Evolutionary conservation across 1,139 yeast genomes (phyloP).

Genomic region (Candida mesenterica): DNA sequence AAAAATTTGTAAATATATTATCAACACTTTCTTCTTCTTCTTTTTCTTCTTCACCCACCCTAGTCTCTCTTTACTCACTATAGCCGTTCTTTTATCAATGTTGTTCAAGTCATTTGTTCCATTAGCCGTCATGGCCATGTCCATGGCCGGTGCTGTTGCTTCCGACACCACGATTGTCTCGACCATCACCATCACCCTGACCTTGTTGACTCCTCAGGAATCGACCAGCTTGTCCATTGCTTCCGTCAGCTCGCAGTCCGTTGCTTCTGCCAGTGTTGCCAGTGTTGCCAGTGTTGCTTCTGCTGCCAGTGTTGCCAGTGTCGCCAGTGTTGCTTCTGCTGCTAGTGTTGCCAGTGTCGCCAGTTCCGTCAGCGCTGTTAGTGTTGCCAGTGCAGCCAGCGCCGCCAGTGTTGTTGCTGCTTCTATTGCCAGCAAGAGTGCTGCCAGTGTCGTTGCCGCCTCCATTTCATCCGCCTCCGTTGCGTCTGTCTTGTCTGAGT

Average conservation of each 20-base stretch:
- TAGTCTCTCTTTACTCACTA: conserved; percentile 10
- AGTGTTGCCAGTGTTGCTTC: conserved; percentile 18
- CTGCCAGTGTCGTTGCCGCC: conserved; percentile 7
- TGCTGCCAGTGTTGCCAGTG: conserved; percentile 18
- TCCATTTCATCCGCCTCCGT: conserved; percentile 12
- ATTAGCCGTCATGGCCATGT: conserved; percentile 22
- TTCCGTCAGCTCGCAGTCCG: conserved; percentile 14
- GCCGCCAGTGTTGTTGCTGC: conserved; percentile 14
- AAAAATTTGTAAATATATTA: not conserved
- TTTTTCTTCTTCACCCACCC: conserved; percentile 7
- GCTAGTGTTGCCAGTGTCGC: conserved; percentile 18
- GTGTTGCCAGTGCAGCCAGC: conserved; percentile 16
- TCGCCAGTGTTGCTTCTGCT: conserved; percentile 16
- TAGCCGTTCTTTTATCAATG: conserved; percentile 19
- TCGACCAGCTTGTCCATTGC: conserved; percentile 27
- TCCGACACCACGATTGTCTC: conserved; percentile 45
- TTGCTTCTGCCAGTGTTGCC: conserved; percentile 13
- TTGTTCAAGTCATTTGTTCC: conserved; percentile 28
- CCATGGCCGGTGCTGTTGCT: conserved; percentile 24
- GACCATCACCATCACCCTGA: conserved; percentile 43
- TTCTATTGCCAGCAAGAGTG: conserved; percentile 3
- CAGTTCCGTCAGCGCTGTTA: conserved; percentile 13
- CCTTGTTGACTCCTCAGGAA: conserved; percentile 43
- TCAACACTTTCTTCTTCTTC: not conserved
- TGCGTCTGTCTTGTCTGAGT: conserved; percentile 14